These are phyloP conservation scores for Epichloe sylvatica DNA, from an alignment of 2,329 filamentous ascomycete species.

Conservation along the genomic window DNA sequence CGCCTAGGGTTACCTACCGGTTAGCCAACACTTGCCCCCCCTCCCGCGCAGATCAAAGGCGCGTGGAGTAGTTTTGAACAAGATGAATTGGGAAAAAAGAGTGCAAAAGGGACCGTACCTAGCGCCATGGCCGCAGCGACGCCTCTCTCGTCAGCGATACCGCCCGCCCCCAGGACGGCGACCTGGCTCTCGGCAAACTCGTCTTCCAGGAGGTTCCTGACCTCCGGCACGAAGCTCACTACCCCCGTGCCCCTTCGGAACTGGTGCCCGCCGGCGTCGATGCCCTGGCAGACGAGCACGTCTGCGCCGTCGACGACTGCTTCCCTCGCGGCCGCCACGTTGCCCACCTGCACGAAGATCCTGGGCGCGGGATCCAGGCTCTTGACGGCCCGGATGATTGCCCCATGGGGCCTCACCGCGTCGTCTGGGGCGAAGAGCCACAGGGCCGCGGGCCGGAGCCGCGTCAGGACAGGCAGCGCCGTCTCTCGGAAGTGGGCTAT, in stretches of 20 bases:
- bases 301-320: slow-evolving; percentile 37
- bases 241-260: slow-evolving; percentile 39
- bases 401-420: slow-evolving; percentile 23
- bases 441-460: slow-evolving; percentile 42
- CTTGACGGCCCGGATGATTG: slow-evolving; percentile 24
- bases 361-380: slow-evolving; percentile 21
- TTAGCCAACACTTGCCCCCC: neutral
- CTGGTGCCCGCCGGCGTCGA: slow-evolving; percentile 52
- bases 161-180: slow-evolving; percentile 42
- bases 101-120: slow-evolving; percentile 19
- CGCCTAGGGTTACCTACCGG: slow-evolving; percentile 14
- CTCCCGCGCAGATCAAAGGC: too few relatives aligned
- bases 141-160: slow-evolving; percentile 41
- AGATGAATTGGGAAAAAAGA: too few relatives aligned
- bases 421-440: slow-evolving; percentile 53
- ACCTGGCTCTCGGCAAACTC: slow-evolving; percentile 22
- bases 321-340: slow-evolving; percentile 38
- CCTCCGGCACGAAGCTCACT: slow-evolving; percentile 43
- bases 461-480: slow-evolving; percentile 35
- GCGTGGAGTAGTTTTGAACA: too few relatives aligned
- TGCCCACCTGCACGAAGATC: slow-evolving; percentile 50
- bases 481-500: slow-evolving; percentile 25
- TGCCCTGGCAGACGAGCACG: slow-evolving; percentile 47
- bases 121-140: slow-evolving; percentile 41
- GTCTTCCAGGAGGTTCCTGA: slow-evolving; percentile 30